Evolutionary conservation across 257 asterid species (phyloP), one percentile per base, ranked within the genome.

Genomic region (Solanum megistacrolobum): DNA sequence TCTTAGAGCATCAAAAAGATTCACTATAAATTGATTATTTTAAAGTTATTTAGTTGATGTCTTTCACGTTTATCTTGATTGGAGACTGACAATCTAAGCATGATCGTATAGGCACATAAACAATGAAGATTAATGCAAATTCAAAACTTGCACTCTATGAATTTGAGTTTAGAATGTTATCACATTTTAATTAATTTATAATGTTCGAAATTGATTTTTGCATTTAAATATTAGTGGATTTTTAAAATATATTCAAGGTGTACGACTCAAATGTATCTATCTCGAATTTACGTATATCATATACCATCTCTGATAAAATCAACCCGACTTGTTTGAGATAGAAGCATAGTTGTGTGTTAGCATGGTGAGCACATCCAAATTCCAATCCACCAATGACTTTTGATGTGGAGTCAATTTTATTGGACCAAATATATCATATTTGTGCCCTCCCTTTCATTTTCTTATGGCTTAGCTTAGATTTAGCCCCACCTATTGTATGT

Each of bases 21-120:
- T 25, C 74, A 66, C 32, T 3, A 27, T 25, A 66, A 27, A 66
- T 66, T 27, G 35, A 66, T 12, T 27, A 66, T 5, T 66, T 3
- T 68, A 27, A 27, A 29, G 35, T 68, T 68, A 32, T 12, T 5
- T 6, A 27, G 1, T 32, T 29, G 20, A 14, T 13, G 1, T 6
- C 11, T 29, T 69, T 18, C 3, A 5, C 2, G 0, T 29, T 69
- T 29, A 69, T 69, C 6, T 31, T 14, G 12, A 69, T 7, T 69
- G 1, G 39, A 69, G 76, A 69, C 11, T 16, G 6, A 7, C 11
- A 69, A 69, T 69, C 12, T 31, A 20, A 55, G 0, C 4, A 55
- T 0, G 65, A 0, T 52, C 9, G 0, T 52, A 18, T 20, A 55
- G n/a, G 11, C 0, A 55, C 65, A 55, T 20, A 3, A 6, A 69